These are phyloP conservation scores for Didymella keratinophila DNA, from an alignment of 2,329 filamentous ascomycete species.

Conservation along the genomic window DNA sequence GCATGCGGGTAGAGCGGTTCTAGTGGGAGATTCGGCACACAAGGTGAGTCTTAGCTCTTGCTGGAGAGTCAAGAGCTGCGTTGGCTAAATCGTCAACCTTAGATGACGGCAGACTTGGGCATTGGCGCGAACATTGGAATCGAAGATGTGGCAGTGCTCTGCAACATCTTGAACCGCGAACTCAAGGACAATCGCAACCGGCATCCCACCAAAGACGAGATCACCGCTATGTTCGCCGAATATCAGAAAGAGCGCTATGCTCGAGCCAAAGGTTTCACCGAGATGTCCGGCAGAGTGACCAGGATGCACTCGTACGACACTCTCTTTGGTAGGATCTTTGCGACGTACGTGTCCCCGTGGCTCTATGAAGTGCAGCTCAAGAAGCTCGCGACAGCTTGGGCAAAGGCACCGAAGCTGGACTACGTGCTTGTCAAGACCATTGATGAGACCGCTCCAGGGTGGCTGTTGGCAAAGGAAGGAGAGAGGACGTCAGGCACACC, in stretches of 20 bases:
- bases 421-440: slow-evolving; percentile 26
- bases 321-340: slow-evolving; percentile 16
- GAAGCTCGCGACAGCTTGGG: slow-evolving; percentile 11
- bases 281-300: slow-evolving; percentile 20
- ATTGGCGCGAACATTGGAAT: slow-evolving; percentile 33
- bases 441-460: slow-evolving; percentile 23
- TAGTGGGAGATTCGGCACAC: neutral
- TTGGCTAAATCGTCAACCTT: neutral
- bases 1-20: neutral
- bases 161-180: slow-evolving; percentile 27
- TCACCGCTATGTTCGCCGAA: slow-evolving; percentile 21
- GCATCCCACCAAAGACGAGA: slow-evolving; percentile 14
- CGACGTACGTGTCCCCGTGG: slow-evolving; percentile 10
- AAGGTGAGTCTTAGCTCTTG: neutral
- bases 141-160: slow-evolving; percentile 29
- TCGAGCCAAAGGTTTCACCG: slow-evolving; percentile 20
- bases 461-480: slow-evolving; percentile 12
- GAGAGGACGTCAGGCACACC: neutral
- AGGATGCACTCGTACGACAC: slow-evolving; percentile 24
- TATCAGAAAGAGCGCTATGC: slow-evolving; percentile 23
- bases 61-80: neutral
- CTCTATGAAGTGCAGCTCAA: slow-evolving; percentile 6
- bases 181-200: slow-evolving; percentile 15
- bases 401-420: slow-evolving; percentile 22
- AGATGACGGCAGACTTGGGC: slow-evolving; percentile 33